A percentile compares a stretch with the other conserved stretches of the same genome.
These are phyloP conservation scores for Cenococcum geophilum DNA, from an alignment of 495 filamentous ascomycete species.

Conservation along the genomic window DNA sequence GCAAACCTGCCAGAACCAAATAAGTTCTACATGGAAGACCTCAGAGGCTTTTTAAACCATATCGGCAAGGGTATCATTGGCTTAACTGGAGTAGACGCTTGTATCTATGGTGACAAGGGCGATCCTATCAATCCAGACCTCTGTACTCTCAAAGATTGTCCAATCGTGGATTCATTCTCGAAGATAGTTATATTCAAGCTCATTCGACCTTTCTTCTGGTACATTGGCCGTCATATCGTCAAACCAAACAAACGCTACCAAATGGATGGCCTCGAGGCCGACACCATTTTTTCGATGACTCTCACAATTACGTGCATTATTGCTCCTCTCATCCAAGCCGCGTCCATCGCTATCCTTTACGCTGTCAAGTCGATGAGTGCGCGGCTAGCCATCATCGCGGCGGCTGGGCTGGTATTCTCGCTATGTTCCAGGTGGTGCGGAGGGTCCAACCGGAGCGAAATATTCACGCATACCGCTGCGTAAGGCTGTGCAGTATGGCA, in stretches of 20 bases:
- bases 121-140: not conserved
- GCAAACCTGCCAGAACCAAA: not conserved
- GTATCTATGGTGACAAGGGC: not conserved
- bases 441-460: slow-evolving; percentile 3
- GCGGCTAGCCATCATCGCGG: slow-evolving; percentile 3
- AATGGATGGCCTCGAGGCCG: not conserved
- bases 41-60: not conserved
- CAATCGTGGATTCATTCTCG: not conserved
- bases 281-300: not conserved
- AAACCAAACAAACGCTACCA: not conserved
- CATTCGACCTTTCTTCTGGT: not conserved
- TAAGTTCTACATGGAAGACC: not conserved
- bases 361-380: not conserved
- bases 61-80: not conserved
- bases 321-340: slow-evolving; percentile 4
- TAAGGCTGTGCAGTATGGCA: slow-evolving; percentile 1
- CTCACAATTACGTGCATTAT: slow-evolving; percentile 3
- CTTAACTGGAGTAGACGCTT: not conserved
- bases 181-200: not conserved
- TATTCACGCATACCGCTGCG: slow-evolving; percentile 7
- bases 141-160: not conserved
- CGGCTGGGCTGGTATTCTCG: slow-evolving; percentile 1
- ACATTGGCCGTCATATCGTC: not conserved
- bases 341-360: slow-evolving; percentile 8
- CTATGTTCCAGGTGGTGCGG: not conserved